Evolutionary conservation across 2,329 filamentous ascomycete species (phyloP).

Genomic region (Cladosporium oxysporum): DNA sequence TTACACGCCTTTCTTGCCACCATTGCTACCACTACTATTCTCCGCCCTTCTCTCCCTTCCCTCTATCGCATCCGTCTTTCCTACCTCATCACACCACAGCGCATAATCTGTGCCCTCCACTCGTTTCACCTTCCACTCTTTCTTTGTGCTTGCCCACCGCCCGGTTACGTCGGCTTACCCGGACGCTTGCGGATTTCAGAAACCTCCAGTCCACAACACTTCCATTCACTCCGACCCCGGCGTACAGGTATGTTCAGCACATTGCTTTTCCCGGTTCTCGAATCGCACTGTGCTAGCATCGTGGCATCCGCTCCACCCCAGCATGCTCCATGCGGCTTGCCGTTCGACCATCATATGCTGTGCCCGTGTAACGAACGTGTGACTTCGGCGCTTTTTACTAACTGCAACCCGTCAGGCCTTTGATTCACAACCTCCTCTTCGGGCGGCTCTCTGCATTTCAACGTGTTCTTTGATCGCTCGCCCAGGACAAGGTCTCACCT

Average conservation of each 20-base stretch:
- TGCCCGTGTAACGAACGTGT: constrained; percentile 9
- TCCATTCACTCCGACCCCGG: constrained; percentile 13
- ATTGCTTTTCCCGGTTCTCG: constrained; percentile 16
- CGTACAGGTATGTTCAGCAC: constrained; percentile 15
- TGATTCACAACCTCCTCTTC: constrained; percentile 10
- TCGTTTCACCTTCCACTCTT: constrained; percentile 14
- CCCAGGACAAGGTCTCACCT: constrained; percentile 10
- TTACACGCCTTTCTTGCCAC: constrained; percentile 6
- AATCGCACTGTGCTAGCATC: constrained; percentile 15
- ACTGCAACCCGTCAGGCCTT: constrained; percentile 2
- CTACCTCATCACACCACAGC: neutral
- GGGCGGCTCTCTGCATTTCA: constrained; percentile 17
- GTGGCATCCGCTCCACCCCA: constrained; percentile 6
- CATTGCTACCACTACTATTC: neutral
- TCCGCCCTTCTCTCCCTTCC: neutral
- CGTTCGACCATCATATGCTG: constrained; percentile 10
- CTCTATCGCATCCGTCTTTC: neutral
- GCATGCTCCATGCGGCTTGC: constrained; percentile 16
- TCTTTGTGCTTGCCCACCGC: constrained; percentile 13
- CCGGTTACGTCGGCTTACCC: constrained; percentile 1
- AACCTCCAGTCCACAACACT: constrained; percentile 6
- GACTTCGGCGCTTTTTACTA: constrained; percentile 20
- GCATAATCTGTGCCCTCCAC: constrained; percentile 14
- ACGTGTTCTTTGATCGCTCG: constrained; percentile 8
- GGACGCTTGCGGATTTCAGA: constrained; percentile 5